Evolutionary conservation across 106 monocot species (phyloP), one percentile per base, ranked within the genome.

Genomic region (Acorus gramineus): DNA sequence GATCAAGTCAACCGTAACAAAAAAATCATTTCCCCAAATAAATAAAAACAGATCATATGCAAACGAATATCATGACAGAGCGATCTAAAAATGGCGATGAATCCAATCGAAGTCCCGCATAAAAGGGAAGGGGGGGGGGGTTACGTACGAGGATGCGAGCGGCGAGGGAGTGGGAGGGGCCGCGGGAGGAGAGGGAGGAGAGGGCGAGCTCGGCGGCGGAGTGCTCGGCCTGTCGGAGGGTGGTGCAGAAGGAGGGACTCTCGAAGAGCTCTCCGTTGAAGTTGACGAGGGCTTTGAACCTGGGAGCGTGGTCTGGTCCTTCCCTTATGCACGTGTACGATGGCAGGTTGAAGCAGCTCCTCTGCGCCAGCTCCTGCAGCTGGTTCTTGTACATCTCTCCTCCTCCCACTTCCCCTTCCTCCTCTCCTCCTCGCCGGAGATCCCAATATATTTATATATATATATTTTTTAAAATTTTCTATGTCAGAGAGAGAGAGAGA

Each of bases 271-370:
- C 89, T 5, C 93, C 93, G 63, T 89, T 93, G 76, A 93, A 93
- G 83, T 85, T 93, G 47, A 93, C 93, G 11, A 76, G 46, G 14
- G 89, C 85, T 80, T 89, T 93, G 83, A 93, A 93, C 12, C 93
- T 62, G 8, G 89, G 93, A 46, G 93, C 93, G 66, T 93, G 93
- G 73, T 93, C 93, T 6, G 93, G 93, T 3, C 93, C 93, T 56
- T 93, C 93, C 56, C 89, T 60, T 55, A 93, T 74, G 72, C 89
- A 85, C 10, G 85, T 74, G 73, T 93, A 93, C 11, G 93, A 82
- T 5, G 93, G 93, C 59, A 93, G 76, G 72, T 83, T 88, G 80
- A 93, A 93, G 89, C 93, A 93, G 81, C 93, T 93, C 69, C 93
- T 74, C 74, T 93, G 93, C 66, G 93, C 93, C 54, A 93, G 83